phyloP scores from a whole-genome alignment of 2,329 filamentous ascomycete species.

The Graphilbum fragrans region DNA sequence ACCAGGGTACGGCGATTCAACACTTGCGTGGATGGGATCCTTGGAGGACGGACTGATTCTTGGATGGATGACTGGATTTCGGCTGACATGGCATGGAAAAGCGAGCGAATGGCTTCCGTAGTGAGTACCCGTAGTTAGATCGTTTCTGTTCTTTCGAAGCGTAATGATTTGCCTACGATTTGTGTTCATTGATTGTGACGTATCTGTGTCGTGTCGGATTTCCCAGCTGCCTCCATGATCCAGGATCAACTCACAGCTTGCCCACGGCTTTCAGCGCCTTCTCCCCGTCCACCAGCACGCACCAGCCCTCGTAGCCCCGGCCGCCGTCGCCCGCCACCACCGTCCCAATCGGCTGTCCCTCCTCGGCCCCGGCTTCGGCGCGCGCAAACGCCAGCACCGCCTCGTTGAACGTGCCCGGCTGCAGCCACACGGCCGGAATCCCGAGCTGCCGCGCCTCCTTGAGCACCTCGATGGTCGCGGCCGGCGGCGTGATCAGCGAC shows the following conservation, averaged over 20 bases:
- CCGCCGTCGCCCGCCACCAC: slow-evolving; percentile 57
- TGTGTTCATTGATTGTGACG: no score
- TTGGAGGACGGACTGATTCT: no score
- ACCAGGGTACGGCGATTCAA: background rate
- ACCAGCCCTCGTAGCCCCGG: slow-evolving; percentile 65
- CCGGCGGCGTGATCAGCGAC: slow-evolving; percentile 78
- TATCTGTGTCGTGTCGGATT: no score
- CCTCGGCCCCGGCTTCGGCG: slow-evolving; percentile 29
- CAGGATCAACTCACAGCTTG: slow-evolving; percentile 33
- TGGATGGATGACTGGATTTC: no score
- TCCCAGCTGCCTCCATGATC: no score
- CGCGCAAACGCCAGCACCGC: slow-evolving; percentile 59
- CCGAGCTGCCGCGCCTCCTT: slow-evolving; percentile 65
- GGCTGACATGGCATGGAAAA: no score
- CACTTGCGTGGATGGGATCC: no score
- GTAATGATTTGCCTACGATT: no score
- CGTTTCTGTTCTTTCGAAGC: no score
- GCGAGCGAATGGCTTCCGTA: no score
- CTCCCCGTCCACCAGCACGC: slow-evolving; percentile 76
- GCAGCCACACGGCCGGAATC: slow-evolving; percentile 70
- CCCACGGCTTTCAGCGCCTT: slow-evolving; percentile 43
- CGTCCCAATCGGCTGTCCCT: slow-evolving; percentile 46
- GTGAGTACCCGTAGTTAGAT: no score
- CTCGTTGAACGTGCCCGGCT: slow-evolving; percentile 79
- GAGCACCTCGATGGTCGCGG: slow-evolving; percentile 61